Evolutionary conservation across 164 flowering plant species (phyloP), one percentile per base, ranked within the genome.

Genomic region (Akebia trifoliata): DNA sequence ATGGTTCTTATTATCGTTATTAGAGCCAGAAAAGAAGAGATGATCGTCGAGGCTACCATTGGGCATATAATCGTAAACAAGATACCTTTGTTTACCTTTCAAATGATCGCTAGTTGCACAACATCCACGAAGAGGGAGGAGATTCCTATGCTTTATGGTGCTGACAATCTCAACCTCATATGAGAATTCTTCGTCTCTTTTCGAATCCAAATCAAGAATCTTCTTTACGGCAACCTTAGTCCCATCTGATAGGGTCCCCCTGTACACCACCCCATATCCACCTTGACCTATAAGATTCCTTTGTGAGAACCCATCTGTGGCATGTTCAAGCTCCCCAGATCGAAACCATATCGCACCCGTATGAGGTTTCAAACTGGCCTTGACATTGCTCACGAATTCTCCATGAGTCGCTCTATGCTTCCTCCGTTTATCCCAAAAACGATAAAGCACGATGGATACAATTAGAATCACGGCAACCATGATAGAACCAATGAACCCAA

Each of bases 241-340:
- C 28, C 74, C 74, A 57, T 74, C 72, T 1, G 39, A n/a, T 4
- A 74, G 37, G 9, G 17, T 56, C 0, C 78, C 78, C 56, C 64
- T 67, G 25, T 66, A 74, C 5, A 74, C 74, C 18, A 63, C 56
- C 11, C 78, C 74, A 54, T 21, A 60, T 6, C 67, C 72, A 18
- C 78, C 78, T 40, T 28, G 58, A 20, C 78, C 78, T 1, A 74
- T 67, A 17, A 74, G 18, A 34, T 74, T 74, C 48, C 24, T 58
- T 34, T 53, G 54, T 0, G 74, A 63, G 34, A 74, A 74, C 7
- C 56, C 59, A 35, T 57, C 39, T n/a, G 78, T 74, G 4, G 74
- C 78, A 8, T 26, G 36, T 36, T 63, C 66, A 6, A 74, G 63
- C 54, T 74, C 77, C 8, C 4, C 37, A 0, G 59, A 10, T 4